These are phyloP conservation scores for Arachis monticola DNA, from an alignment of 331 rosid species.

Conservation along the genomic window DNA sequence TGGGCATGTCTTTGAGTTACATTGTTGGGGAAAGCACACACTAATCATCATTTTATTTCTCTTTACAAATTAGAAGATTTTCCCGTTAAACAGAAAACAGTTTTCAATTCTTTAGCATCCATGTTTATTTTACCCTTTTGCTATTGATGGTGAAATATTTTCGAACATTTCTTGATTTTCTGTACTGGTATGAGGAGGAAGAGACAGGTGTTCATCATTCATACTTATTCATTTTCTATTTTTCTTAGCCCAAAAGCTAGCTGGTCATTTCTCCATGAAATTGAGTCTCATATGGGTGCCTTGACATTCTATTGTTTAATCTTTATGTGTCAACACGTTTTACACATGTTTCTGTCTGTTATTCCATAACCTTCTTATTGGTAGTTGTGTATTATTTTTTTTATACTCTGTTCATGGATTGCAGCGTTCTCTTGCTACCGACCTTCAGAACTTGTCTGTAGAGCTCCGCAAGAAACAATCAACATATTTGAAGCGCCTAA, in stretches of 20 bases:
- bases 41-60: conserved; percentile 12
- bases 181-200: conserved; percentile 11
- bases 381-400: conserved; percentile 36
- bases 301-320: conserved; percentile 27
- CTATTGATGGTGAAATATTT: conserved; percentile 24
- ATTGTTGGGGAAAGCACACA: not conserved
- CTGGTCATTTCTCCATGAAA: conserved; percentile 13
- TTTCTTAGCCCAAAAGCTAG: conserved; percentile 21
- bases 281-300: conserved; percentile 25
- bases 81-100: not conserved
- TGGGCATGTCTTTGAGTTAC: conserved; percentile 6
- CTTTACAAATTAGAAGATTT: conserved; percentile 2
- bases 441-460: conserved; percentile 95
- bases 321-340: not conserved
- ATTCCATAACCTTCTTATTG: not conserved
- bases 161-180: conserved; percentile 24
- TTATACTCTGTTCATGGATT: conserved; percentile 40
- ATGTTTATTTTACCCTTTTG: not conserved
- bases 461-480: conserved; percentile 99
- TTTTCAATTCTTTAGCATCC: conserved; percentile 17
- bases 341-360: not conserved
- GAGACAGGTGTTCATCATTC: not conserved
- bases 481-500: conserved; percentile 84
- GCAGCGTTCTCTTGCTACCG: conserved; percentile 98
- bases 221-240: conserved; percentile 9